Percentiles rank a stretch among this genome's conserved stretches.
Evolutionary conservation across 257 asterid genomes (phyloP).

Genomic region (Paulownia fortunei): DNA sequence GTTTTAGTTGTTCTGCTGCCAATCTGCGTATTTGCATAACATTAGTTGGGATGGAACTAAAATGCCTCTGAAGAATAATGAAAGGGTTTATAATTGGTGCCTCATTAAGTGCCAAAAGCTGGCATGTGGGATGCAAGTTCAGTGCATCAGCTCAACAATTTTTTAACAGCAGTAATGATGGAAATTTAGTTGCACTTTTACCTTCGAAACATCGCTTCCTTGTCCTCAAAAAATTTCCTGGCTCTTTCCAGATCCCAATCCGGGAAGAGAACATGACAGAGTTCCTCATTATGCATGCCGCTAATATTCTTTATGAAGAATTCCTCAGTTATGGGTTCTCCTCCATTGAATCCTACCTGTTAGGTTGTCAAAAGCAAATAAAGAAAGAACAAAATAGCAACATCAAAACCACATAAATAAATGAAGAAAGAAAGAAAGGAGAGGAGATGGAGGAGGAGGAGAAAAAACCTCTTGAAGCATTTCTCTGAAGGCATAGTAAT

Average conservation of each 20-base stretch:
- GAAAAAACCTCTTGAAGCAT: slow-evolving; percentile 84
- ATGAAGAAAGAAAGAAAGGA: not conserved
- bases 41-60: not conserved
- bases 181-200: slow-evolving; percentile 14
- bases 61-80: not conserved
- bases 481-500: slow-evolving; percentile 75
- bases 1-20: slow-evolving; percentile 58
- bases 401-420: not conserved
- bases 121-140: not conserved
- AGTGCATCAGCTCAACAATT: not conserved
- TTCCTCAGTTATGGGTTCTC: slow-evolving; percentile 75
- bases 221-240: slow-evolving; percentile 62
- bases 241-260: slow-evolving; percentile 74
- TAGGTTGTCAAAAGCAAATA: not conserved
- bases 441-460: not conserved
- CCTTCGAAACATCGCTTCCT: slow-evolving; percentile 86
- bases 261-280: slow-evolving; percentile 62
- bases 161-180: not conserved
- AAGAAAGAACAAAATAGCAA: not conserved
- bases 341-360: slow-evolving; percentile 80
- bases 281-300: slow-evolving; percentile 85
- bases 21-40: slow-evolving; percentile 50
- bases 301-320: slow-evolving; percentile 64
- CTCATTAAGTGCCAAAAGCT: not conserved
- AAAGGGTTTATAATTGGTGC: too few relatives aligned